Evolutionary conservation across 2,329 filamentous ascomycete species (phyloP).

Genomic region (Penicillium sp.): DNA sequence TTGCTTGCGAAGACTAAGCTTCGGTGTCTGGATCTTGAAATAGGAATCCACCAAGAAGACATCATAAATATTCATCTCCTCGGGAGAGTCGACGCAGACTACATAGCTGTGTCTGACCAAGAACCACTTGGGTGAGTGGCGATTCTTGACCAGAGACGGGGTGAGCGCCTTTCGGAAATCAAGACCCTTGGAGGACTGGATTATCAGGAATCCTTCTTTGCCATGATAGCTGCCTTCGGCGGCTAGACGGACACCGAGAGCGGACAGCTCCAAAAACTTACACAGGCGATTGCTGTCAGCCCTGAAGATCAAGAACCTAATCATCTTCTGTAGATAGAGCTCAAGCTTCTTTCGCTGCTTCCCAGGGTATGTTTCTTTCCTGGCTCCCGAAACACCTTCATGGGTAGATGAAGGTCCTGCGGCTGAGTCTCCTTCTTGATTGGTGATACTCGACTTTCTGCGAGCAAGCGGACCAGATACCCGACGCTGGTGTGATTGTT

Average conservation of each 20-base stretch:
- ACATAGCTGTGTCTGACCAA: constrained; percentile 95
- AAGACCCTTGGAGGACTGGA: constrained; percentile 80
- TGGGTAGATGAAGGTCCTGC: constrained; percentile 27
- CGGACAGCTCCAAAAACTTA: constrained; percentile 90
- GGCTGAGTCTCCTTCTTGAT: constrained; percentile 33
- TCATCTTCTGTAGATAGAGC: constrained; percentile 84
- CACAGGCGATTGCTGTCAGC: constrained; percentile 91
- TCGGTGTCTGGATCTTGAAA: constrained; percentile 71
- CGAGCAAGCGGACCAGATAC: constrained; percentile 51
- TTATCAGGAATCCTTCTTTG: constrained; percentile 88
- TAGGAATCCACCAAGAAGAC: constrained; percentile 91
- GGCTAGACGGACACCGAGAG: constrained; percentile 82
- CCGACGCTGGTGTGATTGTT: constrained; percentile 31
- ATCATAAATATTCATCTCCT: constrained; percentile 98
- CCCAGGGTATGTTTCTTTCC: constrained; percentile 60
- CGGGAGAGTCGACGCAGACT: constrained; percentile 94
- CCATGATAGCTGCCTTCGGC: constrained; percentile 95
- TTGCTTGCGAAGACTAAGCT: constrained; percentile 44
- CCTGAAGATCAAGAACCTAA: constrained; percentile 91
- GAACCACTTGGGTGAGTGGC: constrained; percentile 93
- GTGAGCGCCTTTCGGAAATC: constrained; percentile 75
- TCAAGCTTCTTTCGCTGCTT: constrained; percentile 78
- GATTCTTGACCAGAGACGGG: constrained; percentile 65
- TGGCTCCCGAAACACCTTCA: constrained; percentile 27
- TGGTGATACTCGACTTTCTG: constrained; percentile 48